phyloP scores from a whole-genome alignment of 129 eudicot genomes.

The Erigeron canadensis region DNA sequence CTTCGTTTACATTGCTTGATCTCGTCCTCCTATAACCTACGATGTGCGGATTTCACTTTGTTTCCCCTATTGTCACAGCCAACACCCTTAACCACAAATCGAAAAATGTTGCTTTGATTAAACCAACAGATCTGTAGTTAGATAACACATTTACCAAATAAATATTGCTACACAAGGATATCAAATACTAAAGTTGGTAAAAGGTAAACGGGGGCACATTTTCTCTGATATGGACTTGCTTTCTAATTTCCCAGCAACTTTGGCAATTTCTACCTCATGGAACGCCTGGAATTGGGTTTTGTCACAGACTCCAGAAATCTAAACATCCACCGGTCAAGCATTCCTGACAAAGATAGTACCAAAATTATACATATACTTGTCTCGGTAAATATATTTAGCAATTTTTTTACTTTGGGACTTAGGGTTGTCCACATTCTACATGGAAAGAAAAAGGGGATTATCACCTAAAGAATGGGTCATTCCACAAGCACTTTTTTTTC shows the following conservation, averaged over 20 bases:
- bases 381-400: too few relatives aligned
- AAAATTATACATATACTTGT: background rate
- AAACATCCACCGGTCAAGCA: slow-evolving; percentile 98
- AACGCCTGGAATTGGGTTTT: slow-evolving; percentile 42
- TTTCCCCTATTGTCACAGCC: background rate
- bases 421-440: too few relatives aligned
- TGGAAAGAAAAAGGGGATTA: too few relatives aligned
- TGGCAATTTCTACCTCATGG: slow-evolving; percentile 32
- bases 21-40: background rate
- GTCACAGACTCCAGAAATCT: slow-evolving; percentile 70
- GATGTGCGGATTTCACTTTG: background rate
- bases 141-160: slow-evolving; percentile 23
- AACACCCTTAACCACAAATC: slow-evolving; percentile 17
- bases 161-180: slow-evolving; percentile 22
- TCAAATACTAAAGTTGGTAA: slow-evolving; percentile 9
- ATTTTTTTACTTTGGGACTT: too few relatives aligned
- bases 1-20: background rate
- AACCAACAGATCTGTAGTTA: slow-evolving; percentile 16
- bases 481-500: too few relatives aligned
- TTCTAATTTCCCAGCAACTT: slow-evolving; percentile 19
- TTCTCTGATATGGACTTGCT: slow-evolving; percentile 24
- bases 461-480: too few relatives aligned
- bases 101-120: slow-evolving; percentile 12
- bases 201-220: slow-evolving; percentile 11
- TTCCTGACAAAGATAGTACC: slow-evolving; percentile 50